These are phyloP conservation scores for Pestalotiopsis sp. DNA, from an alignment of 2,329 filamentous ascomycete species.

Conservation along the genomic window DNA sequence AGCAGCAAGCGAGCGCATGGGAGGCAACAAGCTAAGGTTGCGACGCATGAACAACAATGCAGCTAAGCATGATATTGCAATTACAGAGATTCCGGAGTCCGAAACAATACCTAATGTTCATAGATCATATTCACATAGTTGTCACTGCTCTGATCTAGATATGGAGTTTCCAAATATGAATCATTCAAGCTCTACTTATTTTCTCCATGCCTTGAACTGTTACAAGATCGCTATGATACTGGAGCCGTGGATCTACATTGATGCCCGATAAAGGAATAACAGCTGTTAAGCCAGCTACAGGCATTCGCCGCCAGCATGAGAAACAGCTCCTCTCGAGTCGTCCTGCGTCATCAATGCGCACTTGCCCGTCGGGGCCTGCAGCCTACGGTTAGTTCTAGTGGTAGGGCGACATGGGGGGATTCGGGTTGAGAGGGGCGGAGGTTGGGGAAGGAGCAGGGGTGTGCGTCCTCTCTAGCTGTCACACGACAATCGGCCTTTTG, in stretches of 20 bases:
- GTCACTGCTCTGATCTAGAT: neutral
- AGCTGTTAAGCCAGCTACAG: neutral
- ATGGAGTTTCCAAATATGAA: neutral
- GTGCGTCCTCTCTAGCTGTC: neutral
- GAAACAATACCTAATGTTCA: neutral
- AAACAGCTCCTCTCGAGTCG: constrained; percentile 16
- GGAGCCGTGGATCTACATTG: no score
- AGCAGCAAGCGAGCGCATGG: neutral
- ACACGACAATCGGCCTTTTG: neutral
- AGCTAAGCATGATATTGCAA: neutral
- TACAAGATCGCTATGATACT: no score
- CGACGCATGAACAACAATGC: neutral
- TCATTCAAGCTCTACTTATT: no score
- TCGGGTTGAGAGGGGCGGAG: neutral
- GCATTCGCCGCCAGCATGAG: neutral
- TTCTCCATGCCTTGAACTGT: no score
- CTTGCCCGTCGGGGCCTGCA: constrained; percentile 13
- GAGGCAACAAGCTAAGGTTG: neutral
- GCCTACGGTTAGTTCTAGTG: neutral
- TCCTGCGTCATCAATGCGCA: constrained; percentile 24
- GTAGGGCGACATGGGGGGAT: neutral
- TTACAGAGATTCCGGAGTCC: neutral
- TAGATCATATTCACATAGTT: neutral
- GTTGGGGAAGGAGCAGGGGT: constrained; percentile 1
- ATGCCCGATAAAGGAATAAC: neutral